Conservation (phyloP, 2,329 filamentous ascomycete species). For the Penicillium vulpinum region DNA sequence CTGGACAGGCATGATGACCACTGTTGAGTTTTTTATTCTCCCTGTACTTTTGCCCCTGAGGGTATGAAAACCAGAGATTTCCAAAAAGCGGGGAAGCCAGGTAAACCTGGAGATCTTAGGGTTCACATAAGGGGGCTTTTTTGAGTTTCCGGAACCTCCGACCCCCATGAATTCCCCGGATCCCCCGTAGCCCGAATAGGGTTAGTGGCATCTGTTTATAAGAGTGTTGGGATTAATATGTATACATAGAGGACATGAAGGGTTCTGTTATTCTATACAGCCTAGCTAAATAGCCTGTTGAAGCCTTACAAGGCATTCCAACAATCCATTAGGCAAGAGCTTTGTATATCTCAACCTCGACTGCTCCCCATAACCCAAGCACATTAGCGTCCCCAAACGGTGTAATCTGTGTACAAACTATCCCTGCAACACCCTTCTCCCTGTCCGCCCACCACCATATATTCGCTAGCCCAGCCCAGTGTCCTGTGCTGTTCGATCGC, state of each 20-base stretch:
- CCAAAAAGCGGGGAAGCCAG: background rate
- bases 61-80: background rate
- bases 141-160: background rate
- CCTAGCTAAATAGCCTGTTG: too few relatives aligned
- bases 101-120: background rate
- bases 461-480: constrained; percentile 63
- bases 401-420: constrained; percentile 54
- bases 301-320: background rate
- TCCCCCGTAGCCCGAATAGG: background rate
- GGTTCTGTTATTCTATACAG: background rate
- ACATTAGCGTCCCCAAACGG: constrained; percentile 51
- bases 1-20: background rate
- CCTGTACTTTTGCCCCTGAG: background rate
- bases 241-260: too few relatives aligned
- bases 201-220: too few relatives aligned
- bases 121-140: background rate
- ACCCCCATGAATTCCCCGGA: background rate
- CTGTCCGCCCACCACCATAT: constrained; percentile 64
- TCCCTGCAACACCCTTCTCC: constrained; percentile 58
- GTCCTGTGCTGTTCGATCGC: constrained; percentile 51
- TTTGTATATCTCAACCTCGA: constrained; percentile 12
- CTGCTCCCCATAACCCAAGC: constrained; percentile 41
- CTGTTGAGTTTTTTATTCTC: background rate
- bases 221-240: too few relatives aligned
- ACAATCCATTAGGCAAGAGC: background rate